These are phyloP conservation scores for Metschnikowia amazonensis DNA, from an alignment of 805 yeast genomes.

Conservation along the genomic window DNA sequence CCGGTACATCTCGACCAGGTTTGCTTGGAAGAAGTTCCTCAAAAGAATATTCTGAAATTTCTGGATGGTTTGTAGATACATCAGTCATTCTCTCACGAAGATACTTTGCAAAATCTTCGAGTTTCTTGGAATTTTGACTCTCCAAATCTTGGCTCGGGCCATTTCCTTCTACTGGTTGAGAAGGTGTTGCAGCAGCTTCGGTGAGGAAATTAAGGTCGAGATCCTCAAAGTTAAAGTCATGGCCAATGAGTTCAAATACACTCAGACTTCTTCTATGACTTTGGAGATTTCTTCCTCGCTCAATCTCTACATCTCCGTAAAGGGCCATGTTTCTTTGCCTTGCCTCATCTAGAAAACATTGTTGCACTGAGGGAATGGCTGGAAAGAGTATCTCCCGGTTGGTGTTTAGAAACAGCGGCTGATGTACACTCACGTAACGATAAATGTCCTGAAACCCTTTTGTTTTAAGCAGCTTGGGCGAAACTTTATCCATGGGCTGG, in stretches of 20 bases:
- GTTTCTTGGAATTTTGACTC: not conserved
- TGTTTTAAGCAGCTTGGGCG: not conserved
- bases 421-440: constrained; percentile 4
- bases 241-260: constrained; percentile 1
- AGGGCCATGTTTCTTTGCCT: not conserved
- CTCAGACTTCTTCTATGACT: constrained; percentile 9
- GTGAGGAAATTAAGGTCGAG: constrained; percentile 2
- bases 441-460: constrained; percentile 7
- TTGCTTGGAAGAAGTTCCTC: constrained; percentile 13
- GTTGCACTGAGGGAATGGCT: not conserved
- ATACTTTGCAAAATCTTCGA: constrained; percentile 9
- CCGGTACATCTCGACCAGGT: constrained; percentile 1
- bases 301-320: constrained; percentile 11
- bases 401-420: constrained; percentile 10
- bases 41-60: constrained; percentile 2
- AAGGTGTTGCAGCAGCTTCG: not conserved
- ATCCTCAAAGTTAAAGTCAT: not conserved
- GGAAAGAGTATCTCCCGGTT: constrained; percentile 1
- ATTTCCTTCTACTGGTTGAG: not conserved
- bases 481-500: too few relatives aligned
- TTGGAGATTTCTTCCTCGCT: constrained; percentile 14
- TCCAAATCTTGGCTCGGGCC: not conserved
- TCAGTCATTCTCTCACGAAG: constrained; percentile 10
- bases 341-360: not conserved
- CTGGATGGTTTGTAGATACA: not conserved